Conservation (phyloP, 768 basidiomycete genomes). For the Bullera alba region DNA sequence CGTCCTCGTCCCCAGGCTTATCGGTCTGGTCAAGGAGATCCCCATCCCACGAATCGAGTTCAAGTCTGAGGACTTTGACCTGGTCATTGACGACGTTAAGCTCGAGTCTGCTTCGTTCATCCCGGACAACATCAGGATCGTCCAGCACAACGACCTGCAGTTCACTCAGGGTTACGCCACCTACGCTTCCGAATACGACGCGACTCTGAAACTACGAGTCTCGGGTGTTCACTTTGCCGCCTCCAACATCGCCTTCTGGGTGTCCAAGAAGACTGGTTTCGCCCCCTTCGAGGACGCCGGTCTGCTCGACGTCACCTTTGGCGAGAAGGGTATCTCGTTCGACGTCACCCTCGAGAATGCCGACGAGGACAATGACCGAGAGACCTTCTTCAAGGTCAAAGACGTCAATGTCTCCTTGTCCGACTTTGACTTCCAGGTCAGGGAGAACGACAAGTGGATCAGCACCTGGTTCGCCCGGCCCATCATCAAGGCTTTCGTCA, state of each 20-base stretch:
- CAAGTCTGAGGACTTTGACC: slow-evolving; percentile 46
- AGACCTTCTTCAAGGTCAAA: slow-evolving; percentile 49
- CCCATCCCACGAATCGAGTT: slow-evolving; percentile 48
- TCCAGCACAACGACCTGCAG: slow-evolving; percentile 46
- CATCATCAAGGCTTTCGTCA: slow-evolving; percentile 40
- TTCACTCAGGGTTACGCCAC: slow-evolving; percentile 49
- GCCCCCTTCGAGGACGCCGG: slow-evolving; percentile 46
- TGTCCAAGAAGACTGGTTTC: slow-evolving; percentile 46
- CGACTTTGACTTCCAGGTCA: slow-evolving; percentile 44
- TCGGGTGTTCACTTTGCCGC: slow-evolving; percentile 47
- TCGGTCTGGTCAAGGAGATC: slow-evolving; percentile 47
- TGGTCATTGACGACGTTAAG: slow-evolving; percentile 46
- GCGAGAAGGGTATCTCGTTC: slow-evolving; percentile 46
- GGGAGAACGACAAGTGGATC: slow-evolving; percentile 44
- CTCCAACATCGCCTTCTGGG: slow-evolving; percentile 47
- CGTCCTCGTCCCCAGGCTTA: slow-evolving; percentile 45
- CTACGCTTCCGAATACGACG: slow-evolving; percentile 43
- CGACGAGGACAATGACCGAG: slow-evolving; percentile 41
- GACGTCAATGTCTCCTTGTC: slow-evolving; percentile 43
- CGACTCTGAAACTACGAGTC: slow-evolving; percentile 44
- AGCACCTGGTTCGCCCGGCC: slow-evolving; percentile 46
- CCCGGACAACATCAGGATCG: slow-evolving; percentile 47
- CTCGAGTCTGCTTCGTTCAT: slow-evolving; percentile 48
- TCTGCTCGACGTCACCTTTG: slow-evolving; percentile 46
- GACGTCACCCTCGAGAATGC: slow-evolving; percentile 49